Evolutionary conservation across 768 basidiomycete species (phyloP).

Genomic region (Podaxis rugospora): DNA sequence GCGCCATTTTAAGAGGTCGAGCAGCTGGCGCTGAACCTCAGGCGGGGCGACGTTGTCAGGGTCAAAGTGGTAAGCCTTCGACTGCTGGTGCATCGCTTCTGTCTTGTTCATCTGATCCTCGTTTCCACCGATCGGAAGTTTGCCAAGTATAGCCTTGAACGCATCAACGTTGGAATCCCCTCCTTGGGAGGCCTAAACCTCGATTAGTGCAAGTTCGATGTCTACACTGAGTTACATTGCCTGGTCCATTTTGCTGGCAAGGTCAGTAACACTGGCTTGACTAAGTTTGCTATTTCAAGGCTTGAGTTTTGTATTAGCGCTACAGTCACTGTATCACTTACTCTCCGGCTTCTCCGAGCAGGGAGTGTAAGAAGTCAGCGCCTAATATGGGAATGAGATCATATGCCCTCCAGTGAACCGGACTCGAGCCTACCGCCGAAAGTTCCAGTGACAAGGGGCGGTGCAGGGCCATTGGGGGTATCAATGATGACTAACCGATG

Average conservation of each 20-base stretch:
- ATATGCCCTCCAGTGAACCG: not conserved
- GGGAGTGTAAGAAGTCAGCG: constrained; percentile 62
- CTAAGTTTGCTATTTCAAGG: constrained; percentile 41
- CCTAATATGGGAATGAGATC: constrained; percentile 17
- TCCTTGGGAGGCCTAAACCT: constrained; percentile 27
- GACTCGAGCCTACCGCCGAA: constrained; percentile 43
- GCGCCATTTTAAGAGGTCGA: constrained; percentile 58
- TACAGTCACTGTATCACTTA: constrained; percentile 21
- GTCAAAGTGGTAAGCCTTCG: constrained; percentile 59
- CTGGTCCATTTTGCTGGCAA: constrained; percentile 45
- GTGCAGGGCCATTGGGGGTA: constrained; percentile 51
- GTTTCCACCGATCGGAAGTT: constrained; percentile 46
- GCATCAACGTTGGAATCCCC: constrained; percentile 28
- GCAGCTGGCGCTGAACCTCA: constrained; percentile 54
- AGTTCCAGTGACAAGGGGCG: constrained; percentile 65
- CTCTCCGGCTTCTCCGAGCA: constrained; percentile 66
- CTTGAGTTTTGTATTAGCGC: not conserved
- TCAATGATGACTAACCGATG: constrained; percentile 35
- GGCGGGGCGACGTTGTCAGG: constrained; percentile 60
- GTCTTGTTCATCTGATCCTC: constrained; percentile 48
- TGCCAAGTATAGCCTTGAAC: constrained; percentile 41
- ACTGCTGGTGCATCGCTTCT: constrained; percentile 48
- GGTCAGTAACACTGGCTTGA: constrained; percentile 57
- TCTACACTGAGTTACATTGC: constrained; percentile 15
- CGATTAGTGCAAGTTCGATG: not conserved